phyloP scores from a whole-genome alignment of 306 rosid genomes.

The Arachis hypogaea region DNA sequence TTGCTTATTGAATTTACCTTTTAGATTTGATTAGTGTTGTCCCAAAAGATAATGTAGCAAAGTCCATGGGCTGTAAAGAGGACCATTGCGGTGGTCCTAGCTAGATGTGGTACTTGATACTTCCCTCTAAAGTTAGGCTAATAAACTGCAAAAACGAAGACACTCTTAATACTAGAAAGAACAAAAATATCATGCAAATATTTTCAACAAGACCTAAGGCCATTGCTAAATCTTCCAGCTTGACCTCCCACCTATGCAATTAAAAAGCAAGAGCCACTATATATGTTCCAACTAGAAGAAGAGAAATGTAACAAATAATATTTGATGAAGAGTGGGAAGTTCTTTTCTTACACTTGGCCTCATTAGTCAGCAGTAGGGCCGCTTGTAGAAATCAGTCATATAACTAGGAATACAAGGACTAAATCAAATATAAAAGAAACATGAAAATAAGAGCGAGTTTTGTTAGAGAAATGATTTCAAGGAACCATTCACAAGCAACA shows the following conservation, averaged over 20 bases:
- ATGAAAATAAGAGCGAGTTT: conserved; percentile 49
- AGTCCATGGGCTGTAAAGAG: no score
- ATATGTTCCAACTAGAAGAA: neutral
- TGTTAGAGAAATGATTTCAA: conserved; percentile 56
- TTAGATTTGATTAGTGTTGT: no score
- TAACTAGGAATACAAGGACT: conserved; percentile 57
- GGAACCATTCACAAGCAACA: conserved; percentile 48
- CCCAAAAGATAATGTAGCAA: no score
- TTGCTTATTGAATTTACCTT: no score
- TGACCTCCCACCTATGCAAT: conserved; percentile 61
- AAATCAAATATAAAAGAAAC: conserved; percentile 53
- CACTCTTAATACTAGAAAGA: conserved; percentile 41
- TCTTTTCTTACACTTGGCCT: conserved; percentile 47
- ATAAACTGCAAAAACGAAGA: no score
- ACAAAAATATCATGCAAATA: conserved; percentile 52
- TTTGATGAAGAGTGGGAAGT: conserved; percentile 1
- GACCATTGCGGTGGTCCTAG: conserved; percentile 15
- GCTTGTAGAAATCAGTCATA: conserved; percentile 42
- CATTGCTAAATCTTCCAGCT: conserved; percentile 48
- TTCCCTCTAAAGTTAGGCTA: conserved; percentile 49
- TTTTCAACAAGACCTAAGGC: conserved; percentile 58
- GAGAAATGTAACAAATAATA: neutral
- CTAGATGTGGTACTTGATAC: conserved; percentile 40
- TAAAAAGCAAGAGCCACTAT: no score
- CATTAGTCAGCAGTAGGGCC: conserved; percentile 34